These are phyloP conservation scores for Tarenaya hassleriana DNA, from an alignment of 345 rosid species.

Conservation along the genomic window DNA sequence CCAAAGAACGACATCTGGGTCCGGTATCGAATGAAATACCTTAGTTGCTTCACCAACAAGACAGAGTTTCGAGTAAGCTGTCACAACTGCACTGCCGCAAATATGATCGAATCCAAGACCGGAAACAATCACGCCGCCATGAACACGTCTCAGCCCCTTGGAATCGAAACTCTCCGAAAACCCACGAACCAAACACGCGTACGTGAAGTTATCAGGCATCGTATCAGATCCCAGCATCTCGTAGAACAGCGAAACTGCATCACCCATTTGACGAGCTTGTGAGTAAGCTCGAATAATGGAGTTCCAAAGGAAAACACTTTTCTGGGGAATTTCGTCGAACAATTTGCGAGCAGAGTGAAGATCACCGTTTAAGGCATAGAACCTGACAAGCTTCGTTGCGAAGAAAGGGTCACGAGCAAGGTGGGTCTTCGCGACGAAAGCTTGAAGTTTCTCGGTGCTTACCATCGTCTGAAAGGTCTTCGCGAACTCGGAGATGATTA, in stretches of 20 bases:
- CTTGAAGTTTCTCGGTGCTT: slow-evolving; percentile 57
- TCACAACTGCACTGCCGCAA: slow-evolving; percentile 55
- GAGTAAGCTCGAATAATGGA: slow-evolving; percentile 73
- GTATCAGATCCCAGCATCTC: slow-evolving; percentile 42
- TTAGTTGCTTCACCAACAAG: slow-evolving; percentile 48
- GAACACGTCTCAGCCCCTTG: slow-evolving; percentile 40
- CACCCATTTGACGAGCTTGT: slow-evolving; percentile 29
- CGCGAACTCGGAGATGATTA: slow-evolving; percentile 42
- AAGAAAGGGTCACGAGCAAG: slow-evolving; percentile 61
- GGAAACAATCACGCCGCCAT: slow-evolving; percentile 47
- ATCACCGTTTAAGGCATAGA: slow-evolving; percentile 44
- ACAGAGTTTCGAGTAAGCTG: slow-evolving; percentile 55
- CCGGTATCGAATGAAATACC: slow-evolving; percentile 40
- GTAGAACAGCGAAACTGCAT: slow-evolving; percentile 34
- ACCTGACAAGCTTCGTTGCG: slow-evolving; percentile 47
- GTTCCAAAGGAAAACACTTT: slow-evolving; percentile 84
- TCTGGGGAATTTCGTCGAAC: slow-evolving; percentile 64
- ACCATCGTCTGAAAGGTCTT: slow-evolving; percentile 41
- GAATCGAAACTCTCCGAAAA: slow-evolving; percentile 47
- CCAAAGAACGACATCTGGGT: slow-evolving; percentile 74
- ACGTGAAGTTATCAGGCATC: slow-evolving; percentile 65
- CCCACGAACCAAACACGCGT: slow-evolving; percentile 59
- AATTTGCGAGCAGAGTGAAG: slow-evolving; percentile 50
- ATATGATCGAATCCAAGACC: slow-evolving; percentile 53
- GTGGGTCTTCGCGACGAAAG: slow-evolving; percentile 42